A percentile compares a stretch with the other conserved stretches of the same genome.
These are phyloP conservation scores for Trifolium fragiferum DNA, from an alignment of 306 rosid species.

Conservation along the genomic window DNA sequence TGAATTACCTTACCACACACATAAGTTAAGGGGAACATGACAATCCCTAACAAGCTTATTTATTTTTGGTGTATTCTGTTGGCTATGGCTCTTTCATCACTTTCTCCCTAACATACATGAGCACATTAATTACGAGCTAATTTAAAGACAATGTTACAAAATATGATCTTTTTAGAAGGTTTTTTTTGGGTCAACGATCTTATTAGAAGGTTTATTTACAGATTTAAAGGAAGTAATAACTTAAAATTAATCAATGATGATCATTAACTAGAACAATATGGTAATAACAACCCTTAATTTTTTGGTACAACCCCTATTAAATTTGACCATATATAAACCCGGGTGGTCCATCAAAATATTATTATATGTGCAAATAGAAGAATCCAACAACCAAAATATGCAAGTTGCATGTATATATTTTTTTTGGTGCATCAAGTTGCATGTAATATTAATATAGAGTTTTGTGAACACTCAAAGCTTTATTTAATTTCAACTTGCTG, in stretches of 20 bases:
- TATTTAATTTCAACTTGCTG: slow-evolving; percentile 27
- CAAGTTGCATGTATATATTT: slow-evolving; percentile 53
- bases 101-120: not conserved
- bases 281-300: too few species aligned
- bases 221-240: too few species aligned
- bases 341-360: not conserved
- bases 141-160: not conserved
- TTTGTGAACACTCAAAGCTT: not conserved
- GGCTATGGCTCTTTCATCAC: too few species aligned
- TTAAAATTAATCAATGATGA: too few species aligned
- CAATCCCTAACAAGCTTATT: too few species aligned
- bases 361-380: not conserved
- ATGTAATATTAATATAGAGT: slow-evolving; percentile 6
- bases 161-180: too few species aligned
- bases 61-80: not conserved
- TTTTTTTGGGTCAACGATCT: too few species aligned
- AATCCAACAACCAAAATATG: not conserved
- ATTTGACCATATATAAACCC: not conserved
- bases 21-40: not conserved
- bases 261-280: not conserved
- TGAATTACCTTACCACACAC: not conserved
- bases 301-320: too few species aligned
- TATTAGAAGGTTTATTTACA: too few species aligned
- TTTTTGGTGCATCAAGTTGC: too few species aligned
- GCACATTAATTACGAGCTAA: not conserved